These are phyloP conservation scores for Fusarium sp. DNA, from an alignment of 2,329 filamentous ascomycete species.

Conservation along the genomic window DNA sequence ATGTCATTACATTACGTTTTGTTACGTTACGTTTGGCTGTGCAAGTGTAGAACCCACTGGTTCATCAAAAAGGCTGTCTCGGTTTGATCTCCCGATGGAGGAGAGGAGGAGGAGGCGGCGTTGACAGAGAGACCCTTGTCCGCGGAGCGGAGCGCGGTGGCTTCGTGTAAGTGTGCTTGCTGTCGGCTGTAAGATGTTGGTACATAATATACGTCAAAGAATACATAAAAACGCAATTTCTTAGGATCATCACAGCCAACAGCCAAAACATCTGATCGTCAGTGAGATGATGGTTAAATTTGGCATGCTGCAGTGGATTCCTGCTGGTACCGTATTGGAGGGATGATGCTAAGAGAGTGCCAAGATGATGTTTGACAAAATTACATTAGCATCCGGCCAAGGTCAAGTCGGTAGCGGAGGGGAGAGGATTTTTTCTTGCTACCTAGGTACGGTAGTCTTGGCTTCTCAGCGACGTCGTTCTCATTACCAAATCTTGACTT, in stretches of 20 bases:
- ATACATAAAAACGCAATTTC: conserved; percentile 27
- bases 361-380: conserved; percentile 32
- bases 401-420: conserved; percentile 14
- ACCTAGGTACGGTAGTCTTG: conserved; percentile 36
- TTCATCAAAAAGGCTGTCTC: conserved; percentile 24
- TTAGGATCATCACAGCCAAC: conserved; percentile 7
- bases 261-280: conserved; percentile 31
- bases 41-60: conserved; percentile 13
- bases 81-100: conserved; percentile 19
- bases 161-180: conserved; percentile 18
- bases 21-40: conserved; percentile 44
- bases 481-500: conserved; percentile 57
- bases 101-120: conserved; percentile 20
- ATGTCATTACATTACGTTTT: conserved; percentile 48
- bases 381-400: conserved; percentile 32
- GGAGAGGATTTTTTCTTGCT: conserved; percentile 29
- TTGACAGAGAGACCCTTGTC: conserved; percentile 36
- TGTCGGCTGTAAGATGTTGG: background rate
- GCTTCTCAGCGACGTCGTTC: conserved; percentile 51
- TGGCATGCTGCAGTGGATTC: conserved; percentile 25
- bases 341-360: conserved; percentile 11
- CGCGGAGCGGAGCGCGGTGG: conserved; percentile 27
- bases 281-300: conserved; percentile 32
- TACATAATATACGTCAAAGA: conserved; percentile 34
- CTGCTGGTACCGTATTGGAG: background rate